Percentiles rank a stretch among this genome's conserved stretches.
Evolutionary conservation across 2,329 filamentous ascomycete species (phyloP).

Genomic region (Alternaria sp.): DNA sequence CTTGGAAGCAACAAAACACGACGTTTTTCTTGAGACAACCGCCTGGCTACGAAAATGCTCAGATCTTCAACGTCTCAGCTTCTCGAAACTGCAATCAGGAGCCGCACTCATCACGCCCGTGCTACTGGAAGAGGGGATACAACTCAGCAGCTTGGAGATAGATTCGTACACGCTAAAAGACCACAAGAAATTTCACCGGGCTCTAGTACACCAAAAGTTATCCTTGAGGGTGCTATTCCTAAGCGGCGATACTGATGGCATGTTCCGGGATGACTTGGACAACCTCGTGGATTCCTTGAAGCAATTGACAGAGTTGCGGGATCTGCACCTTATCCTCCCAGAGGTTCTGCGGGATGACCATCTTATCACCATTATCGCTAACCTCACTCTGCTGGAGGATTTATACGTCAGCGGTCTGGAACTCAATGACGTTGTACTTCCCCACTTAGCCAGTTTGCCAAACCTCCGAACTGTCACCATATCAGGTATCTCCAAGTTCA

Average conservation of each 20-base stretch:
- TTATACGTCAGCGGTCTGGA: constrained; percentile 65
- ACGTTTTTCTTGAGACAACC: constrained; percentile 61
- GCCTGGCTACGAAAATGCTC: constrained; percentile 65
- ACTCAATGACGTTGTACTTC: constrained; percentile 60
- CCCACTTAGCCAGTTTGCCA: constrained; percentile 56
- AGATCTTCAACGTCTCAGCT: constrained; percentile 59
- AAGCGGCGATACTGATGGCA: constrained; percentile 58
- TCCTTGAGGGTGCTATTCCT: constrained; percentile 58
- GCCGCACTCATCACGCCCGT: constrained; percentile 63
- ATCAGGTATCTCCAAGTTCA: constrained; percentile 65
- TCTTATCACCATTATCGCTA: constrained; percentile 57
- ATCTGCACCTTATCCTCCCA: constrained; percentile 62
- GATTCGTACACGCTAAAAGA: constrained; percentile 59
- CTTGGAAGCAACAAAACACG: constrained; percentile 62
- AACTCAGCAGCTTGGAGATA: constrained; percentile 60
- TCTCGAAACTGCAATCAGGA: constrained; percentile 62
- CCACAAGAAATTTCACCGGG: constrained; percentile 62
- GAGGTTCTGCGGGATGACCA: constrained; percentile 62
- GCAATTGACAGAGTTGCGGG: constrained; percentile 60
- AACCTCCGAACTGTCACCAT: constrained; percentile 64
- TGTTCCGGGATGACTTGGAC: constrained; percentile 59
- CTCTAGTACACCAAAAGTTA: constrained; percentile 62
- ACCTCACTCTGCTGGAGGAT: constrained; percentile 62
- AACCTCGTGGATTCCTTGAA: constrained; percentile 62
- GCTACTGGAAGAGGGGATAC: constrained; percentile 57